phyloP scores from a whole-genome alignment of 2,329 filamentous ascomycete genomes.

The Xylaria multiplex region DNA sequence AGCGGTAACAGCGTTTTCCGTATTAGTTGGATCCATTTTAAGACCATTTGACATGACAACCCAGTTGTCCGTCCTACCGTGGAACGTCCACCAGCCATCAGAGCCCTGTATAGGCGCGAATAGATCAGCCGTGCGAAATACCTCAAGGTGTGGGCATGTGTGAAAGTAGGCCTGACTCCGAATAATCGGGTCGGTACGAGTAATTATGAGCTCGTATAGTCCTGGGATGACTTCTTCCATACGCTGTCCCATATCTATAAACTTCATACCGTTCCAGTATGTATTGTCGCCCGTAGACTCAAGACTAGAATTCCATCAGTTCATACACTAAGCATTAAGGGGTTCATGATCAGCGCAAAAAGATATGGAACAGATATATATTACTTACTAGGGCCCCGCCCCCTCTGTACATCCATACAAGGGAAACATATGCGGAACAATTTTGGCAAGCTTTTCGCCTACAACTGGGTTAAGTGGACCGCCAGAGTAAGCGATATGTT shows the following conservation, averaged over 20 bases:
- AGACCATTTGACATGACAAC: slow-evolving; percentile 56
- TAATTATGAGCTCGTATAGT: slow-evolving; percentile 47
- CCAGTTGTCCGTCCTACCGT: slow-evolving; percentile 48
- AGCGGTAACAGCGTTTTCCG: slow-evolving; percentile 52
- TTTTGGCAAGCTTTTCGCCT: slow-evolving; percentile 37
- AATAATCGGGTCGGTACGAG: slow-evolving; percentile 42
- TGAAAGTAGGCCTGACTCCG: slow-evolving; percentile 41
- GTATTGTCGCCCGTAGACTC: slow-evolving; percentile 38
- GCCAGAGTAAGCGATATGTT: slow-evolving; percentile 42
- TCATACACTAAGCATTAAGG: neutral
- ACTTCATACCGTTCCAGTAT: slow-evolving; percentile 45
- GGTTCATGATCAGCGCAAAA: neutral
- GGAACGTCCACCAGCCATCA: slow-evolving; percentile 56
- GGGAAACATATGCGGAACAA: slow-evolving; percentile 40
- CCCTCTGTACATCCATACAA: slow-evolving; percentile 44
- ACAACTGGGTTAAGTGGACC: slow-evolving; percentile 42
- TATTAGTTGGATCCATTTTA: slow-evolving; percentile 55
- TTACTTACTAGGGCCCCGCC: slow-evolving; percentile 31
- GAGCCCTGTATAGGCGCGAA: slow-evolving; percentile 53
- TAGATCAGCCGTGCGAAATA: slow-evolving; percentile 54
- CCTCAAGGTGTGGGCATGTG: slow-evolving; percentile 52
- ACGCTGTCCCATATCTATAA: slow-evolving; percentile 46
- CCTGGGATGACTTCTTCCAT: slow-evolving; percentile 48
- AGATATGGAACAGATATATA: neutral
- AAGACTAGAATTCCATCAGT: slow-evolving; percentile 23